Evolutionary conservation across 208 protist genomes (phyloP).

Genomic region (Leishmania braziliensis): DNA sequence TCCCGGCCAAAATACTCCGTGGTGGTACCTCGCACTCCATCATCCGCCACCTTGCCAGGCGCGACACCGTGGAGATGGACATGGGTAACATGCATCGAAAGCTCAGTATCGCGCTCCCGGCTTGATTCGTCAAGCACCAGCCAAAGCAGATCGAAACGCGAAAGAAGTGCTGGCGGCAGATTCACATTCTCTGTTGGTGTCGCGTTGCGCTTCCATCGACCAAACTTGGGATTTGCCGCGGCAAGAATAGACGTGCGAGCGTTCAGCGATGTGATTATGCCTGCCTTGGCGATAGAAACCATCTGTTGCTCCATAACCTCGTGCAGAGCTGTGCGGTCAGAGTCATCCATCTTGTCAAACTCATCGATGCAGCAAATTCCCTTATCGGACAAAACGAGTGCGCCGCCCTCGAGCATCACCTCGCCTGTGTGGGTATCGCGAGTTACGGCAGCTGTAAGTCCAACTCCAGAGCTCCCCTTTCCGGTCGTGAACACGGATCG

Average conservation of each 20-base stretch:
- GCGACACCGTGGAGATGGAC: conserved; percentile 86
- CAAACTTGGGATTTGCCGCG: conserved; percentile 98
- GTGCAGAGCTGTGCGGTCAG: conserved; percentile 96
- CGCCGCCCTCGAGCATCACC: conserved; percentile 95
- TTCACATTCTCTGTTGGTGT: conserved; percentile 98
- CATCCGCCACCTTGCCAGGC: conserved; percentile 61
- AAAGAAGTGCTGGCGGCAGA: conserved; percentile 97
- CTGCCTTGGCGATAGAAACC: conserved; percentile 99
- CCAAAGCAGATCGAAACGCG: conserved; percentile 97
- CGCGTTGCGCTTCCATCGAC: conserved; percentile 94
- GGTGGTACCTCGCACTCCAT: conserved; percentile 40
- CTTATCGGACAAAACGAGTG: conserved; percentile 97
- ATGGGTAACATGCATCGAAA: conserved; percentile 95
- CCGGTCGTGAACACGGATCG: conserved; percentile 98
- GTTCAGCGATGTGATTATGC: conserved; percentile 99
- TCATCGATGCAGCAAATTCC: conserved; percentile 99
- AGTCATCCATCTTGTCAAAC: conserved; percentile 99
- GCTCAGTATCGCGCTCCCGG: conserved; percentile 88
- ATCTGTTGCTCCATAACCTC: conserved; percentile 99
- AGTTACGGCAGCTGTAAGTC: conserved; percentile 98
- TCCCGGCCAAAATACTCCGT: conserved; percentile 82
- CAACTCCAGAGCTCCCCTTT: conserved; percentile 98
- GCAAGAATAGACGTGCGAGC: conserved; percentile 98
- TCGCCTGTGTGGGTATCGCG: conserved; percentile 97
- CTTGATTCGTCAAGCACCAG: conserved; percentile 90